phyloP scores from a whole-genome alignment of 306 rosid genomes.

The Lupinus albus region DNA sequence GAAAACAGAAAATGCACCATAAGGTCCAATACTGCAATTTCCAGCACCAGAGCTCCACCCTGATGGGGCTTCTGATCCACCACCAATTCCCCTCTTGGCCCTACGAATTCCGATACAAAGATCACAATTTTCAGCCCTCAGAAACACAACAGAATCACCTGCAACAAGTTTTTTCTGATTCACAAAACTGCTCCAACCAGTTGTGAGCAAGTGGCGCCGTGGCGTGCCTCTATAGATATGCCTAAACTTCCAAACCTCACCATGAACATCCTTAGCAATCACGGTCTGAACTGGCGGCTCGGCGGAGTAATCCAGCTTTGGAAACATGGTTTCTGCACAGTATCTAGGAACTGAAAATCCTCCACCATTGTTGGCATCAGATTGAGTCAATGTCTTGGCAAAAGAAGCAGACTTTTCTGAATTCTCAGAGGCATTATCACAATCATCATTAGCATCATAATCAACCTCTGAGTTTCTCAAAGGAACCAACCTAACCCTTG shows the following conservation, averaged over 20 bases:
- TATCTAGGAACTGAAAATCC: conserved; percentile 96
- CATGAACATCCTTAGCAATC: conserved; percentile 85
- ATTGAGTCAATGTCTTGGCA: conserved; percentile 91
- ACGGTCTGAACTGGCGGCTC: conserved; percentile 98
- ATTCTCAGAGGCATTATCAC: conserved; percentile 44
- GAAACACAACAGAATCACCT: conserved; percentile 89
- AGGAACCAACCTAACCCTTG: conserved; percentile 59
- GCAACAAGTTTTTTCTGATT: conserved; percentile 97
- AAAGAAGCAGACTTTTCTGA: conserved; percentile 81
- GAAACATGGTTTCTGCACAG: conserved; percentile 94
- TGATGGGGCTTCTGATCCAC: conserved; percentile 51
- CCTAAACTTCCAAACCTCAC: conserved; percentile 89
- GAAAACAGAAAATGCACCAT: conserved; percentile 62
- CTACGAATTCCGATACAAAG: conserved; percentile 85
- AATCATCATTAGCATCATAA: conserved; percentile 36
- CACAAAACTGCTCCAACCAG: conserved; percentile 97
- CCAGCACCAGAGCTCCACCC: conserved; percentile 69
- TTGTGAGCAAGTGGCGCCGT: conserved; percentile 84
- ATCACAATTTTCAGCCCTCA: conserved; percentile 76
- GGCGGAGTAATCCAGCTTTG: conserved; percentile 82
- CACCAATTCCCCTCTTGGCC: conserved; percentile 65
- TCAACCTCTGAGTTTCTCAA: conserved; percentile 51
- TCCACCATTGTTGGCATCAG: conserved; percentile 97
- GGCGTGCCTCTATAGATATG: conserved; percentile 96
- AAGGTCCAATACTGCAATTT: conserved; percentile 41